These are phyloP conservation scores for Xylariaceae sp. DNA, from an alignment of 2,329 filamentous ascomycete genomes.

Conservation along the genomic window DNA sequence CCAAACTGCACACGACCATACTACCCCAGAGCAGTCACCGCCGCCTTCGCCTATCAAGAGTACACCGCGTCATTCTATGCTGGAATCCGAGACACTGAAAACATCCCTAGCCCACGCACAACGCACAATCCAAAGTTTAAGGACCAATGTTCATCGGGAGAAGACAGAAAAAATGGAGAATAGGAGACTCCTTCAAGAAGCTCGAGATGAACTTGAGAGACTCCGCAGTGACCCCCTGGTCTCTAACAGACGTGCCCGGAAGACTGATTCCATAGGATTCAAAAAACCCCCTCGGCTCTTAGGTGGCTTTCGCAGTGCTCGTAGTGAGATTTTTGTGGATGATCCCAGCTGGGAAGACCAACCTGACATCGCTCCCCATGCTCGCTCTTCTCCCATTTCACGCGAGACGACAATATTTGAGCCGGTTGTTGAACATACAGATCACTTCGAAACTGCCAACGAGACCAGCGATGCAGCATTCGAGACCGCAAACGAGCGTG, in stretches of 20 bases:
- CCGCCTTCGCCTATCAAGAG: slow-evolving; percentile 89
- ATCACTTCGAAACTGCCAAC: slow-evolving; percentile 81
- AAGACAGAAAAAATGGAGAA: slow-evolving; percentile 98
- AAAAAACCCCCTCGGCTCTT: slow-evolving; percentile 82
- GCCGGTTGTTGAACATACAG: slow-evolving; percentile 57
- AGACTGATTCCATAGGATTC: slow-evolving; percentile 68
- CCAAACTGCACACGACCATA: slow-evolving; percentile 69
- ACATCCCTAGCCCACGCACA: slow-evolving; percentile 94
- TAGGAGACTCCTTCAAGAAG: slow-evolving; percentile 92
- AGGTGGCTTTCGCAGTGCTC: slow-evolving; percentile 74
- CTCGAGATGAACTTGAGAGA: slow-evolving; percentile 87
- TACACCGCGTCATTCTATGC: slow-evolving; percentile 85
- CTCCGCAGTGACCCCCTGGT: slow-evolving; percentile 59
- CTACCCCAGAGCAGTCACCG: slow-evolving; percentile 87
- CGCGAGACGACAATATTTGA: slow-evolving; percentile 38
- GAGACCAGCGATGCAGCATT: slow-evolving; percentile 73
- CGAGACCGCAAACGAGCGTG: slow-evolving; percentile 76
- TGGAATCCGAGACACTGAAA: slow-evolving; percentile 96
- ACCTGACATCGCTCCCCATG: slow-evolving; percentile 60
- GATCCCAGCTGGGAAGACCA: slow-evolving; percentile 93
- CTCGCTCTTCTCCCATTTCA: slow-evolving; percentile 39
- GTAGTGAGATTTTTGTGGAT: slow-evolving; percentile 79
- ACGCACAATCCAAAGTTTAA: slow-evolving; percentile 93
- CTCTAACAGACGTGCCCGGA: slow-evolving; percentile 66
- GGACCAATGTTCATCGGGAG: slow-evolving; percentile 93